These are phyloP conservation scores for Termitomyces heimii DNA, from an alignment of 768 basidiomycete species.

Conservation along the genomic window DNA sequence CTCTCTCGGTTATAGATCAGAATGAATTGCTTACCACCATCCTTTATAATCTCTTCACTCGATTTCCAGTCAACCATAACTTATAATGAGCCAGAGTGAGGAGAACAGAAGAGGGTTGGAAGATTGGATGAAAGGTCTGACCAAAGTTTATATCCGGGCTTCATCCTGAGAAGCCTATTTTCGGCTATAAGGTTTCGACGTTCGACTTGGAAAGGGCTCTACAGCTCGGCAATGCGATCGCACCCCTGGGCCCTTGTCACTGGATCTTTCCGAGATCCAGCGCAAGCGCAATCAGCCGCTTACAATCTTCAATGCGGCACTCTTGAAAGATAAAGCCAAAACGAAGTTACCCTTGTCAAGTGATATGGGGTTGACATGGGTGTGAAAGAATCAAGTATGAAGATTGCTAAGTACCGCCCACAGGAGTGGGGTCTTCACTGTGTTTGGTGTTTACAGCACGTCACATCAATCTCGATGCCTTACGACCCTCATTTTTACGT, in stretches of 20 bases:
- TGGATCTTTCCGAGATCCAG: neutral
- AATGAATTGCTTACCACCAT: conserved; percentile 34
- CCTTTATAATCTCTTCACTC: conserved; percentile 35
- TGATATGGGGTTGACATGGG: neutral
- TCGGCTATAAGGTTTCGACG: conserved; percentile 5
- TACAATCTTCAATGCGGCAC: neutral
- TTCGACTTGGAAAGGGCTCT: conserved; percentile 4
- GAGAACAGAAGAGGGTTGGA: conserved; percentile 12
- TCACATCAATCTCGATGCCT: neutral
- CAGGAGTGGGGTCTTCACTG: neutral
- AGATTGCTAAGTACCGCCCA: too few relatives aligned
- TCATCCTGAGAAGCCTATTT: conserved; percentile 12
- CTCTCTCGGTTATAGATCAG: neutral
- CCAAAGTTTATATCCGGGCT: conserved; percentile 15
- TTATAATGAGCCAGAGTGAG: conserved; percentile 10
- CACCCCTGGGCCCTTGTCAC: neutral
- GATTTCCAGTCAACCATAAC: conserved; percentile 59
- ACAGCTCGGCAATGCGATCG: neutral
- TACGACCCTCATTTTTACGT: neutral
- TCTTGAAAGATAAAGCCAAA: neutral
- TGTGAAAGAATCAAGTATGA: neutral
- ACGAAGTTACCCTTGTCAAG: neutral
- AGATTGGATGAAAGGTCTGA: neutral
- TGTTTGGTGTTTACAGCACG: neutral
- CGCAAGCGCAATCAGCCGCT: neutral